Evolutionary conservation across 1,139 yeast species (phyloP), one percentile per base, ranked within the genome.

Genomic region (Blastobotrys elegans): DNA sequence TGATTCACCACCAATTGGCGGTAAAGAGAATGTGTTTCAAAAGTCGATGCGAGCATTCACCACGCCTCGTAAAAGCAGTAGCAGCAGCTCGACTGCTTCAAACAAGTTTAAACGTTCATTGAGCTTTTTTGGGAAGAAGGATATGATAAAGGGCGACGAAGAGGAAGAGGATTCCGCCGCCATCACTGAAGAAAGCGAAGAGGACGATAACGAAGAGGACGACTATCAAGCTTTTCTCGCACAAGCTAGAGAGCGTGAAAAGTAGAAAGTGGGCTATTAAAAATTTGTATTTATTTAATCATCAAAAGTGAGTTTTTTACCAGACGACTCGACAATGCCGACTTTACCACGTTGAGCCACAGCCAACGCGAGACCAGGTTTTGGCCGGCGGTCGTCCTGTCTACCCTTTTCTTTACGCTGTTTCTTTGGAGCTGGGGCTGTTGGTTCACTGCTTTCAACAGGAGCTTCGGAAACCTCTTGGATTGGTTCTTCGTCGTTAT

Each of bases 301-400:
- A 17, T 31, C 44, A 32, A 90, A 90, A 4, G 80, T 84, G 45
- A 76, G 74, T 67, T 89, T 92, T 69, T 87, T 90, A 65, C 97
- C 98, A n/a, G 82, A 74, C 0, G 96, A 84, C 43, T 87, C 81
- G 31, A 88, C 95, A 61, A 92, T 87, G 4, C 95, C 92, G 20
- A 88, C 88, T 62, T 88, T 84, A 3, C 83, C 96, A 69, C 98
- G 79, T 68, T 80, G 96, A 1, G 97, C 97, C 16, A 74, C 73
- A 3, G 96, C 94, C 59, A 92, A 74, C 0, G 96, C 96, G 40
- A 86, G 77, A 32, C 97, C 90, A 6, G 97, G 88, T 55, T 82
- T 83, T 2, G 43, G 43, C 10, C 32, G 36, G 7, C 29, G 22
- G 4, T 27, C 14, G 2, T 38, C 38, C n/a, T 22, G 29, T 22